phyloP scores from a whole-genome alignment of 352 stramenopile genomes.

The Phytophthora meadii region DNA sequence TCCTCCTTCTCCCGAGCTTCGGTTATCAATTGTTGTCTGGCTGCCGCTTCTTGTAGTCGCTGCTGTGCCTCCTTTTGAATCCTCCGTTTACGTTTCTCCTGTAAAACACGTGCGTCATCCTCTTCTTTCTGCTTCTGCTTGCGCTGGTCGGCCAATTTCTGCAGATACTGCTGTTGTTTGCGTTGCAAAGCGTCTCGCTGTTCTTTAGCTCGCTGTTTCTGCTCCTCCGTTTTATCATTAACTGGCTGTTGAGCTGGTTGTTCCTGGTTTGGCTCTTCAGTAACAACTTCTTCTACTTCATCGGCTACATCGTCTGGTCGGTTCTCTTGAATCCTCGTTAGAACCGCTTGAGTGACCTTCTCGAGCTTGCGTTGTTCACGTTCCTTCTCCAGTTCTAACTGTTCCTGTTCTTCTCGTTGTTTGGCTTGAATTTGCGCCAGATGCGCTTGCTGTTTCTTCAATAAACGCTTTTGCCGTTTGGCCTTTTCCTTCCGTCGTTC shows the following conservation, averaged over 20 bases:
- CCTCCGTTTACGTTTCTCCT: slow-evolving; percentile 63
- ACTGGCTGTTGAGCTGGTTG: neutral
- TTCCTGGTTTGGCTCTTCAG: neutral
- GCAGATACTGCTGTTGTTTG: slow-evolving; percentile 79
- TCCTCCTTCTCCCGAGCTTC: slow-evolving; percentile 49
- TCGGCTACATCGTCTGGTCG: no score
- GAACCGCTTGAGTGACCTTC: slow-evolving; percentile 60
- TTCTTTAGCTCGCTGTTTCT: slow-evolving; percentile 54
- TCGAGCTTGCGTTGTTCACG: slow-evolving; percentile 59
- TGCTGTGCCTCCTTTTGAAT: slow-evolving; percentile 63
- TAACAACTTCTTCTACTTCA: slow-evolving; percentile 5
- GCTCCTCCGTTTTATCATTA: slow-evolving; percentile 33
- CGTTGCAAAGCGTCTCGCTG: slow-evolving; percentile 56
- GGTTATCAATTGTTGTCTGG: slow-evolving; percentile 37
- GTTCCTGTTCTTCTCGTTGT: slow-evolving; percentile 58
- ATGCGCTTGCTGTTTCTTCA: slow-evolving; percentile 67
- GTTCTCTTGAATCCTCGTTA: slow-evolving; percentile 62
- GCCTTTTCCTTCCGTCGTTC: slow-evolving; percentile 44
- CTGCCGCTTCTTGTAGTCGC: slow-evolving; percentile 61
- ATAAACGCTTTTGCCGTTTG: slow-evolving; percentile 52
- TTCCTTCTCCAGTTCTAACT: slow-evolving; percentile 56
- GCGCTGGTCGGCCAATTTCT: slow-evolving; percentile 64
- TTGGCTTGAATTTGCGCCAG: slow-evolving; percentile 61
- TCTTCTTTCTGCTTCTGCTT: slow-evolving; percentile 76
- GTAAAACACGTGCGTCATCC: slow-evolving; percentile 58